Conservation (phyloP, 495 filamentous ascomycete species). For the Emericellopsis terricola region DNA sequence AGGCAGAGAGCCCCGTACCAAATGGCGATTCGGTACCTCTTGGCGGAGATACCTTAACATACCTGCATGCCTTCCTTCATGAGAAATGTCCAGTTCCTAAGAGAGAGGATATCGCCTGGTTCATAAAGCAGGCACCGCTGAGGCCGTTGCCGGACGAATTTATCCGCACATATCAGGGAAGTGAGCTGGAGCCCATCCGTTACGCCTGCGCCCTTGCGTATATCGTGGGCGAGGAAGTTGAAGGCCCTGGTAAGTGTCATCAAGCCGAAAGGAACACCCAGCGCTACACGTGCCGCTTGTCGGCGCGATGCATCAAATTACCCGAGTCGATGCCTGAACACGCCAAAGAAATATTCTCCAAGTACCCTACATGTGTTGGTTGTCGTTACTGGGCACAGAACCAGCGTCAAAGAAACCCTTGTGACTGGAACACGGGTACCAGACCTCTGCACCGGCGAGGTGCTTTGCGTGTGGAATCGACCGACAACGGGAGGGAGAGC, state of each 20-base stretch:
- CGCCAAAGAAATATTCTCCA: not conserved
- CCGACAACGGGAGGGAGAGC: too few species aligned
- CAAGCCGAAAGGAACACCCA: not conserved
- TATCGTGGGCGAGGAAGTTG: not conserved
- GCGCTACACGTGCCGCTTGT: not conserved
- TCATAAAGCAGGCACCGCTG: not conserved
- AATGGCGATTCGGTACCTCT: too few species aligned
- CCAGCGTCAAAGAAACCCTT: conserved; percentile 1
- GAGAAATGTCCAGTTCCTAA: not conserved
- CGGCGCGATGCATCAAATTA: not conserved
- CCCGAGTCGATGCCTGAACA: not conserved
- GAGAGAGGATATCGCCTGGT: not conserved
- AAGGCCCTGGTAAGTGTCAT: not conserved
- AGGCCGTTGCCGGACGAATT: not conserved
- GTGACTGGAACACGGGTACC: not conserved
- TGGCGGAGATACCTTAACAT: not conserved
- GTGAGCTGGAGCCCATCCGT: not conserved
- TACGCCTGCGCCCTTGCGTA: conserved; percentile 2
- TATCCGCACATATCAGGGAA: not conserved
- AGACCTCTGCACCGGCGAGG: not conserved
- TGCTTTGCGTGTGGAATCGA: not conserved
- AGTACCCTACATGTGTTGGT: not conserved
- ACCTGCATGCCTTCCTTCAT: not conserved
- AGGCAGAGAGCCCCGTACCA: too few species aligned
- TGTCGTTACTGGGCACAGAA: not conserved